Evolutionary conservation across 306 rosid genomes (phyloP).

Genomic region (Quercus rubra): DNA sequence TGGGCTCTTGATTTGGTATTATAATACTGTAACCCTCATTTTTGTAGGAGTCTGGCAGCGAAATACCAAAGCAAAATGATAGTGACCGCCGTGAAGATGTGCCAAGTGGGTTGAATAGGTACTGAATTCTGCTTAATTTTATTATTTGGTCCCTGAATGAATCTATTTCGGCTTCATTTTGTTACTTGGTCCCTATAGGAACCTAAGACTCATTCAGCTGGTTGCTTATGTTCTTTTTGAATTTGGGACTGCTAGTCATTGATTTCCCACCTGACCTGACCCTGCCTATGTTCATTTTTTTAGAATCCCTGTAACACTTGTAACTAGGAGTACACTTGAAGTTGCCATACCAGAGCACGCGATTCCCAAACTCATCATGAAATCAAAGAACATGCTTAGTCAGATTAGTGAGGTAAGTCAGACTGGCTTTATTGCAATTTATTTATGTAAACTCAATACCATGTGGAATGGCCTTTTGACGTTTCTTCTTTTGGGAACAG

Average conservation of each 20-base stretch:
- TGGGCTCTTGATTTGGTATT: background rate
- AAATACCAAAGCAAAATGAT: conserved; percentile 60
- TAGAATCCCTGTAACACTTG: conserved; percentile 83
- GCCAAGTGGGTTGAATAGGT: conserved; percentile 74
- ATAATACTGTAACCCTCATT: background rate
- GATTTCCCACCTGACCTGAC: background rate
- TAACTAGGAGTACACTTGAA: conserved; percentile 93
- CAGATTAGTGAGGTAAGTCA: conserved; percentile 89
- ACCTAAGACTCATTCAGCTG: background rate
- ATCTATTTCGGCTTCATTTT: background rate
- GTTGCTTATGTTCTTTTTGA: background rate
- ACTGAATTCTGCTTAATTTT: conserved; percentile 15
- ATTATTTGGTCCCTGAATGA: background rate
- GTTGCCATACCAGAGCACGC: conserved; percentile 92
- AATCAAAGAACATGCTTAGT: conserved; percentile 88
- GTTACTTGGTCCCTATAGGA: background rate
- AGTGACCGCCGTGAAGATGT: conserved; percentile 68
- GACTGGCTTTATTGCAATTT: conserved; percentile 15
- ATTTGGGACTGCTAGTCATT: background rate
- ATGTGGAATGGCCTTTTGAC: conserved; percentile 8
- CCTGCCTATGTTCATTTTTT: background rate
- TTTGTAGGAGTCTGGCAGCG: conserved; percentile 56
- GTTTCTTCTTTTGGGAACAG: conserved; percentile 39
- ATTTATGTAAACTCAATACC: background rate
- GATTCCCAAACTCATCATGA: conserved; percentile 80